A percentile compares a stretch with the other conserved stretches of the same genome.
Conservation (phyloP, 441 rosid species). For the Monsonia emarginata region DNA sequence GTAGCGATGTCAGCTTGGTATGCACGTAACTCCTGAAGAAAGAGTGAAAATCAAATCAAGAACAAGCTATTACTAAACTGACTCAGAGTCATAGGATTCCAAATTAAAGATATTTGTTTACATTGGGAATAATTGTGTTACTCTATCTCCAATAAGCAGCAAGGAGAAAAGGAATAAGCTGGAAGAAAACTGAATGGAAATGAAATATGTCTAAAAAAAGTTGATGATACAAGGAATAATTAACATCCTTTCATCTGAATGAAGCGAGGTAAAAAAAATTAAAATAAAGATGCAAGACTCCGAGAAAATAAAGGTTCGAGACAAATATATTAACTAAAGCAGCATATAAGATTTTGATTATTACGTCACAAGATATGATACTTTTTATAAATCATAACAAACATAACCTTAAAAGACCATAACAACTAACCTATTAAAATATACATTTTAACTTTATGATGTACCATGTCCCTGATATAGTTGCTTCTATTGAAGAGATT, state of each 20-base stretch:
- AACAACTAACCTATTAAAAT: too few species aligned
- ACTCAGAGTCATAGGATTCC: background rate
- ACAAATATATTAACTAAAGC: background rate
- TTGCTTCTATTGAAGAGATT: background rate
- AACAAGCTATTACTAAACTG: background rate
- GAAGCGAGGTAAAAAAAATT: background rate
- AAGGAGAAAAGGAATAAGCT: background rate
- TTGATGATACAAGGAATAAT: background rate
- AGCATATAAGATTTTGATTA: background rate
- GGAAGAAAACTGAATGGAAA: background rate
- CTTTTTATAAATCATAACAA: background rate
- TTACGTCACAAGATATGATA: background rate
- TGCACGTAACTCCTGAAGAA: conserved; percentile 78
- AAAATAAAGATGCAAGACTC: background rate
- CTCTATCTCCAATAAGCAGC: background rate
- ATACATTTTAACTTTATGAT: background rate
- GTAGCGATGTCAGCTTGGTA: conserved; percentile 98
- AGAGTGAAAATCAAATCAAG: conserved; percentile 17
- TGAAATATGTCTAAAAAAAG: background rate
- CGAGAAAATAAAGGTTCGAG: background rate
- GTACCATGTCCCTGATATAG: background rate
- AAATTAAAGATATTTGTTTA: background rate
- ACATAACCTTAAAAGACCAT: background rate
- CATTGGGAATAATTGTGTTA: background rate
- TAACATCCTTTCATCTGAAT: background rate